Percentiles rank a stretch among this genome's conserved stretches.
These are phyloP conservation scores for Ziziphus jujuba DNA, from an alignment of 306 rosid genomes.

Conservation along the genomic window DNA sequence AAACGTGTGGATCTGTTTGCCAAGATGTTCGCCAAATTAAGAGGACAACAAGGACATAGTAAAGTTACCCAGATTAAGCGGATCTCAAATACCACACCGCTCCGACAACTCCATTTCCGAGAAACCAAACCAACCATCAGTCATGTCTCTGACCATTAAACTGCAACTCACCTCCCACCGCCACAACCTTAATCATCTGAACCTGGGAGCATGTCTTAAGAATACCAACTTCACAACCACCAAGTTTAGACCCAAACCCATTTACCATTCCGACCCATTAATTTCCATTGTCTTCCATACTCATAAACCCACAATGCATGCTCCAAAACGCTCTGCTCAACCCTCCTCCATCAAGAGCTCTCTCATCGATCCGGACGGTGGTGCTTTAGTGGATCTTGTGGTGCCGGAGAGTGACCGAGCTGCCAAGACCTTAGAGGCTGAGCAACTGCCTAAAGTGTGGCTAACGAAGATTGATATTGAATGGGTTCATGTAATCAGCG, in stretches of 20 bases:
- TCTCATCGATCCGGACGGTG: slow-evolving; percentile 88
- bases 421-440: slow-evolving; percentile 46
- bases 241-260: slow-evolving; percentile 43
- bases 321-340: slow-evolving; percentile 8
- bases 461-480: slow-evolving; percentile 76
- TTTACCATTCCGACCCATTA: slow-evolving; percentile 43
- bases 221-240: slow-evolving; percentile 7
- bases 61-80: slow-evolving; percentile 38
- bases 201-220: slow-evolving; percentile 20
- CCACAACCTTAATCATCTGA: slow-evolving; percentile 27
- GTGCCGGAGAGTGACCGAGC: slow-evolving; percentile 57
- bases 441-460: slow-evolving; percentile 55
- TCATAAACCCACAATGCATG: slow-evolving; percentile 45
- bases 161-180: slow-evolving; percentile 41
- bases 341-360: slow-evolving; percentile 58
- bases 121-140: background rate
- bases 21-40: slow-evolving; percentile 43
- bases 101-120: background rate
- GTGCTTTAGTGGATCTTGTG: slow-evolving; percentile 72
- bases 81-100: slow-evolving; percentile 17
- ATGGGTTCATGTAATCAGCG: slow-evolving; percentile 90
- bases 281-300: background rate
- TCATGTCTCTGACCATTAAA: slow-evolving; percentile 67
- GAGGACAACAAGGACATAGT: background rate
- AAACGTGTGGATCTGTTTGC: slow-evolving; percentile 28